Conservation (phyloP, 768 basidiomycete species). For the Hortiboletus campestris region DNA sequence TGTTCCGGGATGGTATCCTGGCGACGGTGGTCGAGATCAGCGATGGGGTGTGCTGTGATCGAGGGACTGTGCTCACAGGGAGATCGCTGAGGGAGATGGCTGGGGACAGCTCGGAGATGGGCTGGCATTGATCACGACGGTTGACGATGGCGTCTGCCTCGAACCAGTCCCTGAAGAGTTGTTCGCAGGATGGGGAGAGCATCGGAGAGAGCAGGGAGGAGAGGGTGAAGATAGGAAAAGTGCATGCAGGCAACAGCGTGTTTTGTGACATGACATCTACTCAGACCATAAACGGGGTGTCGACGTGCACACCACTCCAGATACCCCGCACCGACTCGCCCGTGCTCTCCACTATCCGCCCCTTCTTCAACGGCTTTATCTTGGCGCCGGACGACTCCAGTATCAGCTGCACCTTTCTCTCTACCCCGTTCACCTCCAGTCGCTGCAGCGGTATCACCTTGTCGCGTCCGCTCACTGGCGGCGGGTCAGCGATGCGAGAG, state of each 20-base stretch:
- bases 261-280: slow-evolving; percentile 28
- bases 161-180: neutral
- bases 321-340: slow-evolving; percentile 83
- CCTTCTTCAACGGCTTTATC: slow-evolving; percentile 72
- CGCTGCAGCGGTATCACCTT: slow-evolving; percentile 83
- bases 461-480: slow-evolving; percentile 79
- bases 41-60: too few relatives aligned
- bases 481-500: slow-evolving; percentile 11
- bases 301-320: slow-evolving; percentile 86
- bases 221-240: too few relatives aligned
- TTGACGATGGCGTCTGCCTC: too few relatives aligned
- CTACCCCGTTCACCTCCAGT: slow-evolving; percentile 70
- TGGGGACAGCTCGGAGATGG: too few relatives aligned
- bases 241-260: slow-evolving; percentile 34
- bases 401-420: slow-evolving; percentile 76
- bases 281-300: slow-evolving; percentile 58
- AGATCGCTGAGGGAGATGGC: too few relatives aligned
- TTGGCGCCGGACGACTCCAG: slow-evolving; percentile 87
- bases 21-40: slow-evolving; percentile 23
- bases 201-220: too few relatives aligned
- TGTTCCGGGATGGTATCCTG: slow-evolving; percentile 29
- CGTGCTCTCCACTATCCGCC: slow-evolving; percentile 67
- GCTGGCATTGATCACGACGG: too few relatives aligned
- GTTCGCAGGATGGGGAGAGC: slow-evolving; percentile 5
- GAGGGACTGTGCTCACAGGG: too few relatives aligned